Evolutionary conservation across 129 eudicot genomes (phyloP).

Genomic region (sunflower (Helianthus annuus)): DNA sequence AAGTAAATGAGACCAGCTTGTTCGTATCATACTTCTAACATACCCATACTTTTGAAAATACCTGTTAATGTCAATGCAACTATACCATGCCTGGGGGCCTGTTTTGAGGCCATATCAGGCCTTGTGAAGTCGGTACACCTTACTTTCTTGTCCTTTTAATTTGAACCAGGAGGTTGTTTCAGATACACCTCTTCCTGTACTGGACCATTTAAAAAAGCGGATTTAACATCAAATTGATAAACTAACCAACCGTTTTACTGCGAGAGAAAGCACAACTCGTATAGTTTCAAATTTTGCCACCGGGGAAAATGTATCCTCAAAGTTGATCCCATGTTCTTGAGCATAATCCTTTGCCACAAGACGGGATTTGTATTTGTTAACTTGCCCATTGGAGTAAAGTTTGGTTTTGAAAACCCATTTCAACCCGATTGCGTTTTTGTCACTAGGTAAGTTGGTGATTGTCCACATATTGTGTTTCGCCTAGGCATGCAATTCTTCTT

Average conservation of each 20-base stretch:
- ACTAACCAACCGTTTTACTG: neutral
- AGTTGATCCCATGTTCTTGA: neutral
- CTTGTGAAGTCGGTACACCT: neutral
- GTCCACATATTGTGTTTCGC: neutral
- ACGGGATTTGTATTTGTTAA: neutral
- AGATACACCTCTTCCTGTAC: neutral
- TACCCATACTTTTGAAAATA: neutral
- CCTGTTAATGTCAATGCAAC: neutral
- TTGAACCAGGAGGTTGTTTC: neutral
- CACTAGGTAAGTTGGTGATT: neutral
- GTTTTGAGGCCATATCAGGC: neutral
- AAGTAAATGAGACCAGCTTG: too few relatives aligned
- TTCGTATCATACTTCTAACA: neutral
- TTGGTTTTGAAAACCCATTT: neutral
- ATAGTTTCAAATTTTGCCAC: neutral
- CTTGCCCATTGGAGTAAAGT: neutral
- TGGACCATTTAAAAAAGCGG: neutral
- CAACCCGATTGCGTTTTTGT: neutral
- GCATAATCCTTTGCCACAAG: neutral
- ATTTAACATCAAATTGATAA: neutral
- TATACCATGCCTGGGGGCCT: neutral
- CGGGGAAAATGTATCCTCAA: neutral
- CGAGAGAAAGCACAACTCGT: neutral
- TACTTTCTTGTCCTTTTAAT: neutral
- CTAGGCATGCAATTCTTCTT: neutral